Base-by-base conservation (phyloP, 768 basidiomycete genomes). In the Mycena vitilis region DNA sequence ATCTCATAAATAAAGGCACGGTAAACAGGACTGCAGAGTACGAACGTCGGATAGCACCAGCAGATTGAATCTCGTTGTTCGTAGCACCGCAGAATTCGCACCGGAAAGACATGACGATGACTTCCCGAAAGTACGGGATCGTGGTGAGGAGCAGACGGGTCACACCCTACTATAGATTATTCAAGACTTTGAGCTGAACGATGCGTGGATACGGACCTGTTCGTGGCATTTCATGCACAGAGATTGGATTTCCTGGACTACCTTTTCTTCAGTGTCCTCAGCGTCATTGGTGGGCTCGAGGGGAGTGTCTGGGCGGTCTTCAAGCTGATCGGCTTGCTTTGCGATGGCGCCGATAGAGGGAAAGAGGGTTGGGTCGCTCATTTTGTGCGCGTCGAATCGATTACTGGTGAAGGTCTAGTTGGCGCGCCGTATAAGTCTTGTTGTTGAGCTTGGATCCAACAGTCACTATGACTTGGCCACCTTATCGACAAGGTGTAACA, bases 11-110 rank as follows among this genome's bases (percentile, higher is more conserved):
- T 55, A 61, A 23, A 59, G 18, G 20, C 57, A 20, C 37, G 52
- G 20, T 20, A 20, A 34, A 49, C 25, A 13, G 54, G 13, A 53
- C 59, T 37, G 25, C 36, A 34, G 58, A 18, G 18, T 7, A 82
- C 91, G 72, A 74, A 94, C 96, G 89, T 85, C 93, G 86, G 63
- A 97, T 96, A 58, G 85, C 78, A 8, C 94, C 93, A 0, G 98
- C 98, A 10, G 94, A 89, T 74, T 98, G 95, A 52, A 97, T 91
- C 80, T 99, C 97, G 77, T 97, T 99, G 79, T 99, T 99, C 47
- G 85, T 78, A 71, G 85, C 80, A 11, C 95, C 96, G 74, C 98
- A 99, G 75, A 95, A 91, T 65, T 97, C 95, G 77, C 98, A 99
- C 64, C 92, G 87, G 83, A 99, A 99, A 45, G 95, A 96, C 90